Base-by-base conservation (phyloP, 2,329 filamentous ascomycete species). In the Capronia epimyces region DNA sequence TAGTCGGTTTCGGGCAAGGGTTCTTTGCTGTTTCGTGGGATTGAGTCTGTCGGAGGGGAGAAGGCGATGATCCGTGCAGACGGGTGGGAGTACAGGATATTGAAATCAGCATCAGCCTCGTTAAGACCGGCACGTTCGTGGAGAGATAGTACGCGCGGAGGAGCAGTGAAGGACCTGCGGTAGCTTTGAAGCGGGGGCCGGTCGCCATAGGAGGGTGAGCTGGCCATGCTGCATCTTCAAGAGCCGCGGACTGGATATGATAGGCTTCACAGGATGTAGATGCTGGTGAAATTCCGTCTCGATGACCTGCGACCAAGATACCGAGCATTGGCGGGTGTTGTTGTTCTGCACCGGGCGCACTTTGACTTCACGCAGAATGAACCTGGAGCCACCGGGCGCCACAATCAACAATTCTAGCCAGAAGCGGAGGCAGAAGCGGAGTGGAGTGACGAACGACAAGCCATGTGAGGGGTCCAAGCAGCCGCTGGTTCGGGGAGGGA, bases 51-150 rank as follows among this genome's bases (percentile, higher is more conserved):
- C 62, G 51, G 61, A 62, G 62, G 75, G 64, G 63, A 77, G 66
- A 87, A 86, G 49, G 80, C 78, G 45, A 86, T 75, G 55, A 94
- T 87, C 64, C 83, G 88, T 52, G 83, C 83, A 37, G 79, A 80
- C 0, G 84, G 79, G 62, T 90, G 86, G 50, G 79, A 81, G 65
- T 87, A 93, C 3, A 94, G 77, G 48, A 72, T 64, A 49, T 69
- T 66, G 15, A 54, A 52, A 20, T 55, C 60, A 20, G 60, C 59
- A 46, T 71, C 68, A 3, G 68, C 66, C 18, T 56, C 52, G 32
- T 60, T 48, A 13, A 59, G 50, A 27, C 47, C 56, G 18, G 58
- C 59, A 32, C 32, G 49, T 46, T 62, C 59, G 43, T 59, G 58
- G 21, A 54, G 24, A 24, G 57, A 58, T 21, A 61, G 45, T 18